Percentiles rank a stretch among this genome's conserved stretches.
Conservation (phyloP, 2,329 filamentous ascomycete species). For the Colletotrichum sp. region DNA sequence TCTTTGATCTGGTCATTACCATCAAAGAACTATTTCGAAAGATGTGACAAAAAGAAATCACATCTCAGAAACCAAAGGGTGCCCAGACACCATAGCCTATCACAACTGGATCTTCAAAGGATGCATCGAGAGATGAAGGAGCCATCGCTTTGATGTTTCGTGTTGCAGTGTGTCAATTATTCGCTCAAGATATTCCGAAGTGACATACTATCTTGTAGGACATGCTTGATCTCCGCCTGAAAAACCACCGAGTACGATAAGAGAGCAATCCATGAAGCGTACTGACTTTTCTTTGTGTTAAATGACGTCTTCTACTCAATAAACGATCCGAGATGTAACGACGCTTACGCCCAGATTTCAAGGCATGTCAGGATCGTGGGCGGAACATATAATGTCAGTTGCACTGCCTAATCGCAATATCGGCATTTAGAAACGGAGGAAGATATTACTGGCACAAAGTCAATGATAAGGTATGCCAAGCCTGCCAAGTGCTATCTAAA, state of each 20-base stretch:
- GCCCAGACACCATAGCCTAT: background rate
- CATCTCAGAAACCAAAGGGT: background rate
- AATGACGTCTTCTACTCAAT: background rate
- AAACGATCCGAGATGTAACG: background rate
- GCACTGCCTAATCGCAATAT: background rate
- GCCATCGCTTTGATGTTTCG: background rate
- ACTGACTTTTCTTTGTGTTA: background rate
- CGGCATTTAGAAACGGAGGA: background rate
- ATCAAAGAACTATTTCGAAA: background rate
- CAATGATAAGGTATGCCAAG: background rate
- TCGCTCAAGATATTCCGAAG: background rate
- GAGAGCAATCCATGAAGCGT: background rate
- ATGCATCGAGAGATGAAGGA: background rate
- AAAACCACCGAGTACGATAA: background rate
- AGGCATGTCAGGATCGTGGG: background rate
- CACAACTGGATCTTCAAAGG: background rate
- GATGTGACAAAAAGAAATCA: rapidly evolving
- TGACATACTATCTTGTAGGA: background rate
- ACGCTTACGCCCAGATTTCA: background rate
- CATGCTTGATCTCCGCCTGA: background rate
- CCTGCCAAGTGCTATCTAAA: background rate
- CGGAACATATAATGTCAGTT: background rate
- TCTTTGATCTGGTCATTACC: background rate
- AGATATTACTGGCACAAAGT: background rate
- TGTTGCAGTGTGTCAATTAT: background rate